Evolutionary conservation across 352 stramenopile species (phyloP).

Genomic region (Plasmopara muralis): DNA sequence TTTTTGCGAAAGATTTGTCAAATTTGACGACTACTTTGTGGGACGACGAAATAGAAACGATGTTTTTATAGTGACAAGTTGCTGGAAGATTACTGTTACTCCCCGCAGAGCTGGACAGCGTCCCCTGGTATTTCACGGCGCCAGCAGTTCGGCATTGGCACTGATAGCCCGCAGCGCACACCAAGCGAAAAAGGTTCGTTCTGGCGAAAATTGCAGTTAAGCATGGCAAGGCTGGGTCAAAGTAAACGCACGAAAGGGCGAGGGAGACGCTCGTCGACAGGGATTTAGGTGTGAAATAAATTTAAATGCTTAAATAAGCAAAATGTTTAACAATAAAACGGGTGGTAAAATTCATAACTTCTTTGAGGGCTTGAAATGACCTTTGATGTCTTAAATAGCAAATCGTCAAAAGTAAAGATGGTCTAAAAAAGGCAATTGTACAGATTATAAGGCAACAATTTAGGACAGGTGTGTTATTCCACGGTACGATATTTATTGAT

Average conservation of each 20-base stretch:
- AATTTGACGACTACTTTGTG: neutral
- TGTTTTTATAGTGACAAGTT: conserved; percentile 74
- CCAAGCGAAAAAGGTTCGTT: conserved; percentile 44
- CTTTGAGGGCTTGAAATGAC: too few species aligned
- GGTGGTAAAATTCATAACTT: too few species aligned
- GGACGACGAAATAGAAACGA: conserved; percentile 50
- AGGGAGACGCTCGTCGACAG: conserved; percentile 24
- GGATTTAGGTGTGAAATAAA: conserved; percentile 10
- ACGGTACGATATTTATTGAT: too few species aligned
- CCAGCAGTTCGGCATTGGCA: conserved; percentile 66
- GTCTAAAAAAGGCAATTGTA: too few species aligned
- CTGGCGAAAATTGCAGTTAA: conserved; percentile 68
- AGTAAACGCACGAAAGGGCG: conserved; percentile 51
- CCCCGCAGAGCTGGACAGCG: conserved; percentile 77
- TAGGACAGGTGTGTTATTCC: too few species aligned
- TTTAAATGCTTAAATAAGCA: neutral
- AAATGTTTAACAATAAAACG: too few species aligned
- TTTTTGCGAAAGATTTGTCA: neutral
- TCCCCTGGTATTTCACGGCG: conserved; percentile 60
- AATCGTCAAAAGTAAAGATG: too few species aligned
- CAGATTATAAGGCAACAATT: too few species aligned
- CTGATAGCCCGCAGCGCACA: conserved; percentile 39
- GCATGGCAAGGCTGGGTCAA: conserved; percentile 55
- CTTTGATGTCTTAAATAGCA: too few species aligned
- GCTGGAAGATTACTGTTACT: conserved; percentile 77